Evolutionary conservation across 768 basidiomycete species (phyloP).

Genomic region (Mycena rebaudengoi): DNA sequence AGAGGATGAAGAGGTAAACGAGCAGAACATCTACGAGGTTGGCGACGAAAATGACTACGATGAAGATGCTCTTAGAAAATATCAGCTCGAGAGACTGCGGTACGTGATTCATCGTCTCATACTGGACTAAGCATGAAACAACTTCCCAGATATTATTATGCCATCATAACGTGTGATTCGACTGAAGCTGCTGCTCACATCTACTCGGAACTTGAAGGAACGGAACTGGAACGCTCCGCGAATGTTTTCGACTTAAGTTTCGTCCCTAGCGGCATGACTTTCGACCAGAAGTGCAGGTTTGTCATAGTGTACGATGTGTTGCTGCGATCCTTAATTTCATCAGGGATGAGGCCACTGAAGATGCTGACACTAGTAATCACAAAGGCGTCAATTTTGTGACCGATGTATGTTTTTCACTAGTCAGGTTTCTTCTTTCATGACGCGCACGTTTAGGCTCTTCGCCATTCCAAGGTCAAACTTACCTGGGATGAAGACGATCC

Average conservation of each 20-base stretch:
- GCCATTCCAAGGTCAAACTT: conserved; percentile 97
- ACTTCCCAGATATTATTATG: conserved; percentile 87
- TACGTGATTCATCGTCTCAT: conserved; percentile 45
- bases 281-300: conserved; percentile 82
- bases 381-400: conserved; percentile 91
- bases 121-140: conserved; percentile 7
- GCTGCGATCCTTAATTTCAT: not conserved
- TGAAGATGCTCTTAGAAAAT: conserved; percentile 85
- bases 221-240: conserved; percentile 95
- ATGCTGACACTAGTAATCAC: conserved; percentile 63
- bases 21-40: conserved; percentile 69
- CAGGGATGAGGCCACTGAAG: conserved; percentile 87
- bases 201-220: conserved; percentile 88
- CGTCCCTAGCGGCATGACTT: conserved; percentile 89
- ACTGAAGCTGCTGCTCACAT: conserved; percentile 80
- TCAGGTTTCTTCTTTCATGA: not conserved
- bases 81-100: conserved; percentile 94
- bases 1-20: conserved; percentile 67
- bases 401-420: conserved; percentile 71
- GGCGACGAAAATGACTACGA: conserved; percentile 84
- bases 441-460: conserved; percentile 71
- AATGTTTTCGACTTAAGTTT: conserved; percentile 96
- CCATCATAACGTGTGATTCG: conserved; percentile 89
- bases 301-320: not conserved
- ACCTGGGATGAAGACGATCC: conserved; percentile 99